Base-by-base conservation (phyloP, 768 basidiomycete species). In the Boletus speciosus region DNA sequence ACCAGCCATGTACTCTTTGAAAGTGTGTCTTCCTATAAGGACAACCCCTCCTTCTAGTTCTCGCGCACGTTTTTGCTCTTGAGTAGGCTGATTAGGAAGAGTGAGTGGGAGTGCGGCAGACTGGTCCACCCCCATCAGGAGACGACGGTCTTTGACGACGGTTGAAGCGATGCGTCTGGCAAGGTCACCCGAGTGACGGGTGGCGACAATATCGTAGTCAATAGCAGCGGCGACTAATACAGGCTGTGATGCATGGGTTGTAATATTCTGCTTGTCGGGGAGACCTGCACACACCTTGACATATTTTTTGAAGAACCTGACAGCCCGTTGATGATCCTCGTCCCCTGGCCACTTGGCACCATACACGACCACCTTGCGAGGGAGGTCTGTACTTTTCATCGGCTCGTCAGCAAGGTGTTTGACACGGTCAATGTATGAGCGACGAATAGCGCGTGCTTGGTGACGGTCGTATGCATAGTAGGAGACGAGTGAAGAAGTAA, bases 1-100 rank as follows among this genome's bases (percentile, higher is more conserved):
- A 3, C 96, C 97, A 51, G 84, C 79, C 82, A 98, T 83, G 69
- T 90, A 98, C 73, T 99, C 97, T 74, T 98, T 99, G 72, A 96
- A 80, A 1, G 92, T 89, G 35, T 90, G 84, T 47, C 97, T 82
- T 4, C 97, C 97, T 31, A 99, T 70, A 52, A 99, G 75, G 52
- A 97, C 78, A 38, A 85, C 78, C 2, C 95, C 96, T 12, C 94
- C 94, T n/a, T 85, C 82, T 9, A 91, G 74, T 56, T 86, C 84
- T 19, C 81, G 78, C 54, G 77, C 70, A 4, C 76, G 79, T 43
- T 76, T 75, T 61, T 83, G 79, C 12, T 78, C 76, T 1, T 74
- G 77, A 27, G 82, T 73, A 45, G 74, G 77, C 55, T 80, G 76
- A 25, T 79, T 76, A 15, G 85, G 80, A n/a, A 85, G 67, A 45